Base-by-base conservation (phyloP, 768 basidiomycete species). In the Erythrobasidium yunnanense region DNA sequence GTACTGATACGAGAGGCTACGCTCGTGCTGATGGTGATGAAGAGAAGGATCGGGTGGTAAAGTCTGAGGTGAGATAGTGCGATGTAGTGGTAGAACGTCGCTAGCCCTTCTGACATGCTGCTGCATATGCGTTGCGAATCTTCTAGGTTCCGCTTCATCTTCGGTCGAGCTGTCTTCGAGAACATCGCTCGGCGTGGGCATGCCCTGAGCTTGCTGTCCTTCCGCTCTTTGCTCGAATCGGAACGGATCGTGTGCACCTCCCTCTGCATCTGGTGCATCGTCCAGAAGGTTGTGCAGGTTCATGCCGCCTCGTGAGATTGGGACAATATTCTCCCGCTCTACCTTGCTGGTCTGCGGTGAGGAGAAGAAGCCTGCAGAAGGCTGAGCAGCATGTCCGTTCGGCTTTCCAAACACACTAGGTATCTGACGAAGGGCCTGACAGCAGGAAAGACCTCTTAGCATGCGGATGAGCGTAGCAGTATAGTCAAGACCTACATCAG, bases 241-340 rank as follows among this genome's bases (percentile, higher is more conserved):
- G 1, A 33, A 7, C 0, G 53, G 65, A 3, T 30, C 20, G n/a
- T 35, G 34, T n/a, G 67, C 32, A 17, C 49, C 35, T 4, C 38
- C 58, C 33, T 62, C 58, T 4, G 66, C 66, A 17, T 56, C 66
- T 4, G 69, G 69, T 0, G 51, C 55, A 25, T 67, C 66, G 23
- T 70, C 71, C 38, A 72, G 70, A 42, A 72, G 56, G 56, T 71
- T 68, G 55, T 68, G 70, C 35, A 72, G 34, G 25, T 72, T 66
- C 71, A 70, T 71, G 18, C 71, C 0, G 47, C 60, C 46, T 20
- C 49, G 60, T n/a, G n/a, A n/a, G 4, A 32, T 13, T 1, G 66
- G 65, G 1, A 69, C 52, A 1, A 54, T 66, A 2, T 65, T 52
- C 3, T 63, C 68, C 6, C 32, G 50, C 18, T 47, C 47, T 8